Base-by-base conservation (phyloP, 768 basidiomycete genomes). In the Macrocybe gigantea region DNA sequence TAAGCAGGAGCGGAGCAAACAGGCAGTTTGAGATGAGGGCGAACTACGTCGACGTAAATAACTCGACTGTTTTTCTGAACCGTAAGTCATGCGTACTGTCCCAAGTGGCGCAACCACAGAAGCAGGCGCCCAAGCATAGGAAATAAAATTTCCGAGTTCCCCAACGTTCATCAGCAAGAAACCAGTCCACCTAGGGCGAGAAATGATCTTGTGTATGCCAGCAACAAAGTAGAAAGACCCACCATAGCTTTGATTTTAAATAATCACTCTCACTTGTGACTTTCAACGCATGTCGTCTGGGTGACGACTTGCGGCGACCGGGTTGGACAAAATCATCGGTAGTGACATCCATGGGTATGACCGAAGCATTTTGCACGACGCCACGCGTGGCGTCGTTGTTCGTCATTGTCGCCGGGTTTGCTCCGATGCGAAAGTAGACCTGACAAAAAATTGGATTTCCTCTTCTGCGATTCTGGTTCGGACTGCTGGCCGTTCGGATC, bases 1-100 rank as follows among this genome's bases (percentile, higher is more conserved):
- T 73, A 7, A 92, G 74, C 59, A 97, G 78, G 2, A 92, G 56
- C 11, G 95, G 95, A 1, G 94, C 92, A 53, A 97, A 93, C 36
- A 93, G 73, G 59, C 93, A 97, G 63, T 98, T 98, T 10, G 95
- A 91, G 50, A 95, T 83, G n/a, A 97, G 73, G 2, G 93, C 92
- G 64, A 92, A 88, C 83, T 92, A 47, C 11, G 42, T 12, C 5
- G 39, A 50, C 15, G 43, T 42, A n/a, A 13, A 48, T 47, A 29
- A 59, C 45, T 50, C 39, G 10, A 39, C 35, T 51, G 22, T 14
- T 43, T 33, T 30, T 48, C 46, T 44, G 50, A 12, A 30, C 41
- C 41, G 38, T 15, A 47, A 32, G 15, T 50, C 55, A 54, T 38
- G 67, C 83, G 68, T 56, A 95, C 93, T 39, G 91, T 93, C n/a